Evolutionary conservation across 108 stramenopile genomes (phyloP).

Genomic region (Nitzschia putrida): DNA sequence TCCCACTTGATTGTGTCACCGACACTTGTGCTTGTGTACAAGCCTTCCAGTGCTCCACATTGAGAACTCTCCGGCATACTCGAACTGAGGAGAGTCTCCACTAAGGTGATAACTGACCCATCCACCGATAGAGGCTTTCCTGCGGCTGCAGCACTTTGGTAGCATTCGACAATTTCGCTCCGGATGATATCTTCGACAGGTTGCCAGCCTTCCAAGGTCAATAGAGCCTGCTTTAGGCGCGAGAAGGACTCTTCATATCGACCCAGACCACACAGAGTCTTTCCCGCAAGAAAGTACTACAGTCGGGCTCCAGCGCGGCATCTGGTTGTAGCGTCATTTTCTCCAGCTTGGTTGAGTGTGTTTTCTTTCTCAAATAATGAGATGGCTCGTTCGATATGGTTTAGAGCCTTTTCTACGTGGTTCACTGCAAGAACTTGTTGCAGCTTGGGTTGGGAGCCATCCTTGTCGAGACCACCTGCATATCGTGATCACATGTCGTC

Average conservation of each 20-base stretch:
- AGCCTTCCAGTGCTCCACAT: constrained; percentile 27
- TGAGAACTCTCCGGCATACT: constrained; percentile 30
- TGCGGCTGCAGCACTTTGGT: constrained; percentile 42
- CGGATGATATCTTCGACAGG: constrained; percentile 60
- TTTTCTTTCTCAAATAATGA: constrained; percentile 52
- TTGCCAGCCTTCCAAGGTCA: constrained; percentile 58
- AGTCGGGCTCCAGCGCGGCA: constrained; percentile 54
- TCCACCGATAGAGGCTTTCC: too few species aligned
- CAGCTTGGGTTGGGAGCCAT: constrained; percentile 46
- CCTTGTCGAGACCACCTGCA: constrained; percentile 57
- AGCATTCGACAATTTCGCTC: constrained; percentile 61
- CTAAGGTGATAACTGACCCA: too few species aligned
- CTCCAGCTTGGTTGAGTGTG: constrained; percentile 17
- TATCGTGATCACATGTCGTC: constrained; percentile 33
- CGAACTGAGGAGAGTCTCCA: constrained; percentile 48
- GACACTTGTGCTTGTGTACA: constrained; percentile 4
- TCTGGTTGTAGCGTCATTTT: constrained; percentile 19
- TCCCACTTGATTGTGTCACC: constrained; percentile 40
- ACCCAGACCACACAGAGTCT: constrained; percentile 54
- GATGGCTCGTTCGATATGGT: constrained; percentile 60
- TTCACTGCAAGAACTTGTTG: constrained; percentile 45
- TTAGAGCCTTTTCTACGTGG: constrained; percentile 62
- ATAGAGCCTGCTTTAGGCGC: constrained; percentile 57
- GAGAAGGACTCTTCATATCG: constrained; percentile 51
- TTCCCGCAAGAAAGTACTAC: constrained; percentile 77